Percentiles rank a stretch among this genome's conserved stretches.
Evolutionary conservation across 2,329 filamentous ascomycete genomes (phyloP).

Genomic region (Calonectria pauciramosa): DNA sequence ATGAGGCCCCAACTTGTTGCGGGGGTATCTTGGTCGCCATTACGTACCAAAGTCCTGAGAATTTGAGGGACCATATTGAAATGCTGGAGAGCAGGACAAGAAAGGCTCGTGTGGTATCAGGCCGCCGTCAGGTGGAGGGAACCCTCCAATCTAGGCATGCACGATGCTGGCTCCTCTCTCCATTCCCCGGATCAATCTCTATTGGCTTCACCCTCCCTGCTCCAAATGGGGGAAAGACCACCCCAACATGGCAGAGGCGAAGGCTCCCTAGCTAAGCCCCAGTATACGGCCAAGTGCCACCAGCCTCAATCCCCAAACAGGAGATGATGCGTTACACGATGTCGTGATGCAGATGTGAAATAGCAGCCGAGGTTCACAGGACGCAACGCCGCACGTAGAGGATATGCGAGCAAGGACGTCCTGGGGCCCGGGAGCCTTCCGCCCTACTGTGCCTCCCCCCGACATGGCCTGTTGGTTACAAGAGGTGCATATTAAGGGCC

Average conservation of each 20-base stretch:
- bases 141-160: background rate
- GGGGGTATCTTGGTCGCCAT: background rate
- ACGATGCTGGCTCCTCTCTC: constrained; percentile 17
- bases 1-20: background rate
- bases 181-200: background rate
- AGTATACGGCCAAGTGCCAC: background rate
- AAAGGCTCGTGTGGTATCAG: constrained; percentile 2
- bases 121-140: background rate
- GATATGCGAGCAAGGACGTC: background rate
- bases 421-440: constrained; percentile 6
- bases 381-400: background rate
- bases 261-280: background rate
- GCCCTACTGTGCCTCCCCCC: constrained; percentile 13
- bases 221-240: background rate
- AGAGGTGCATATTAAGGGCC: background rate
- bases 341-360: background rate
- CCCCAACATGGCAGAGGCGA: background rate
- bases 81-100: background rate
- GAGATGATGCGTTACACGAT: constrained; percentile 14
- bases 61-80: background rate
- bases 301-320: constrained; percentile 12
- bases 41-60: constrained; percentile 12
- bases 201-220: background rate
- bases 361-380: background rate
- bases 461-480: constrained; percentile 9